Evolutionary conservation across 2,329 filamentous ascomycete species (phyloP), one percentile per base, ranked within the genome.

Genomic region (Colletotrichum cuscutae): DNA sequence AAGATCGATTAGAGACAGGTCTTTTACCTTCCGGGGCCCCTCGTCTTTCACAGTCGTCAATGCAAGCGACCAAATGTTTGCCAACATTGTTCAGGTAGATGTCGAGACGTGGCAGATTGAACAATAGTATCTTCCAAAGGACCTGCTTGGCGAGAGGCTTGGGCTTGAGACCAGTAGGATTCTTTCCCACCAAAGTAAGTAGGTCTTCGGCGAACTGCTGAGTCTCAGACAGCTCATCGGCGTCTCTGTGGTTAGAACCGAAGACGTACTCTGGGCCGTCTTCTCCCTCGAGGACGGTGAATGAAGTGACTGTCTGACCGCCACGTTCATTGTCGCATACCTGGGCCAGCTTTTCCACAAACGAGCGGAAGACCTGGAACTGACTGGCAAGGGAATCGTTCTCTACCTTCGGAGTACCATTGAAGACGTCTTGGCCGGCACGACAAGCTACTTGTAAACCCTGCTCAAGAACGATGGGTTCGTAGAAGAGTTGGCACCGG

Each of bases 281-380:
- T 1, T 74, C 75, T 2, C 76, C 72, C 5, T 82, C 76, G 2
- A 82, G 74, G 1, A 83, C 71, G 0, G 76, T 68, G 32, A 81
- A 64, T 0, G 80, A 76, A 0, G 81, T 78, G 8, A 83, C 79
- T 0, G 79, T 82, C 3, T 30, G 64, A 4, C 81, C 81, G 3
- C 79, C 74, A 22, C 75, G 77, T 7, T 62, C 30, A 2, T 68
- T 77, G 49, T 82, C 81, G 61, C 81, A 82, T 3, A 81, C 73
- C 22, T 77, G 77, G 0, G 79, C 78, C 1, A 83, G 74, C 9
- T 76, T 78, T 46, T 81, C 75, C 0, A 82, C 75, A 12, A 80
- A 83, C 0, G 22, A 62, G 3, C 77, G 76, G 13, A 80, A 81
- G 4, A 66, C 68, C 32, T 79, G 72, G n/a, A 79, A 76, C 4